phyloP scores from a whole-genome alignment of 2,329 filamentous ascomycete species.

The Madurella fahalii region DNA sequence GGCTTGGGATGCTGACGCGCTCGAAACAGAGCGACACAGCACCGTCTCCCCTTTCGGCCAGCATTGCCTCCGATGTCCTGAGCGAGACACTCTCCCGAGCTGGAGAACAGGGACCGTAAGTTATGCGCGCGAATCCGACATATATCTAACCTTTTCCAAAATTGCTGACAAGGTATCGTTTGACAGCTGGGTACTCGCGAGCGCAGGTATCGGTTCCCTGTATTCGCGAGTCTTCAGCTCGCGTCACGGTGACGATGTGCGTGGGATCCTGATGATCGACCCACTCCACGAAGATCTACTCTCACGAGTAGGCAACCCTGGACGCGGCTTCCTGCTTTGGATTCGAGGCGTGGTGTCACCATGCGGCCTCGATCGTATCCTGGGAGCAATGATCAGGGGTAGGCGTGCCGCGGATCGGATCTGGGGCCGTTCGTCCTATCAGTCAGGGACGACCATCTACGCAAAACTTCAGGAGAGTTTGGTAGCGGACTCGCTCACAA shows the following conservation, averaged over 20 bases:
- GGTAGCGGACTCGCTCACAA: conserved; percentile 78
- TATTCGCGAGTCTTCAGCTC: conserved; percentile 90
- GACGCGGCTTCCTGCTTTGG: conserved; percentile 82
- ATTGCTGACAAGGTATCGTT: neutral
- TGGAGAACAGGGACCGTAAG: conserved; percentile 70
- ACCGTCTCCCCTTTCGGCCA: conserved; percentile 86
- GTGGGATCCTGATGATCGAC: conserved; percentile 80
- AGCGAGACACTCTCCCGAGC: conserved; percentile 78
- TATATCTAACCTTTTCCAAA: neutral
- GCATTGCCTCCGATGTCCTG: conserved; percentile 85
- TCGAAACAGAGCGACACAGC: conserved; percentile 67
- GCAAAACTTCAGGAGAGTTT: conserved; percentile 90
- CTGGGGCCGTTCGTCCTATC: conserved; percentile 73
- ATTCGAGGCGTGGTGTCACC: conserved; percentile 79
- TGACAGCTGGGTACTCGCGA: conserved; percentile 71
- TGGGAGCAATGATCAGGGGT: conserved; percentile 76
- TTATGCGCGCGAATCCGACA: neutral
- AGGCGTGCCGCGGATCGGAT: conserved; percentile 78
- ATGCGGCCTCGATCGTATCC: conserved; percentile 75
- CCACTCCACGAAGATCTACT: conserved; percentile 86
- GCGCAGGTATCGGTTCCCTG: conserved; percentile 80
- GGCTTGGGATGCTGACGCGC: neutral
- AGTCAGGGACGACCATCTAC: conserved; percentile 80
- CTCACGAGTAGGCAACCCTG: conserved; percentile 58
- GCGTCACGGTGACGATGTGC: conserved; percentile 69